Conservation (phyloP, 2,329 filamentous ascomycete genomes). For the Fusarium sp. region DNA sequence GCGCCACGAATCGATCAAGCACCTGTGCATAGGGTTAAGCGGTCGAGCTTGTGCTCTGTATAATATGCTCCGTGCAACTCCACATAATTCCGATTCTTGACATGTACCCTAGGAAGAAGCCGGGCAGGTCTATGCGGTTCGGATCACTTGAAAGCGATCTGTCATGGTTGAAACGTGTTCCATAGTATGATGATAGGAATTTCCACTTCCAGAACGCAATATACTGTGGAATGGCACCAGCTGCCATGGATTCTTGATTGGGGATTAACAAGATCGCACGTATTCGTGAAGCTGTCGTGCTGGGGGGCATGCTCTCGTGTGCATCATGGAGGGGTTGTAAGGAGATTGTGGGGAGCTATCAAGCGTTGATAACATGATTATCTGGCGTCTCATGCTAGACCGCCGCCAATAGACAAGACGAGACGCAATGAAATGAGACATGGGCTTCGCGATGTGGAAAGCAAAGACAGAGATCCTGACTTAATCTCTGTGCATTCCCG, state of each 20-base stretch:
- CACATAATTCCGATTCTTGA: conserved; percentile 9
- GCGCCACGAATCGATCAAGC: conserved; percentile 4
- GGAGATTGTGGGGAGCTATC: conserved; percentile 25
- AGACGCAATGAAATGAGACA: conserved; percentile 34
- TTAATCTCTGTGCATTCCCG: conserved; percentile 33
- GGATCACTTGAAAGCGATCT: conserved; percentile 21
- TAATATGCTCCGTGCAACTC: conserved; percentile 4
- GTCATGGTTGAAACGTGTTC: conserved; percentile 7
- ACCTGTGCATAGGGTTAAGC: not conserved
- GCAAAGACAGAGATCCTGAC: conserved; percentile 15
- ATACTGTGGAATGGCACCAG: conserved; percentile 1
- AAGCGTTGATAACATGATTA: conserved; percentile 24
- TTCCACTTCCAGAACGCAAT: not conserved
- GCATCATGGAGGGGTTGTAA: conserved; percentile 8
- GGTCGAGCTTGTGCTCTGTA: conserved; percentile 1
- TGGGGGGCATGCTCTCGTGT: conserved; percentile 1
- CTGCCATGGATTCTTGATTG: conserved; percentile 2
- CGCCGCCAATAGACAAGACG: conserved; percentile 15
- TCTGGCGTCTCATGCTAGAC: conserved; percentile 32
- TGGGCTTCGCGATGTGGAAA: conserved; percentile 10
- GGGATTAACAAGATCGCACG: not conserved
- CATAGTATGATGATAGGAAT: conserved; percentile 6
- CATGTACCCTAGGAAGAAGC: conserved; percentile 3
- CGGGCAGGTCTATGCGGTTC: conserved; percentile 17
- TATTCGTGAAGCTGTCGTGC: conserved; percentile 16